Base-by-base conservation (phyloP, 768 basidiomycete species). In the Sporobolomyces pararoseus region DNA sequence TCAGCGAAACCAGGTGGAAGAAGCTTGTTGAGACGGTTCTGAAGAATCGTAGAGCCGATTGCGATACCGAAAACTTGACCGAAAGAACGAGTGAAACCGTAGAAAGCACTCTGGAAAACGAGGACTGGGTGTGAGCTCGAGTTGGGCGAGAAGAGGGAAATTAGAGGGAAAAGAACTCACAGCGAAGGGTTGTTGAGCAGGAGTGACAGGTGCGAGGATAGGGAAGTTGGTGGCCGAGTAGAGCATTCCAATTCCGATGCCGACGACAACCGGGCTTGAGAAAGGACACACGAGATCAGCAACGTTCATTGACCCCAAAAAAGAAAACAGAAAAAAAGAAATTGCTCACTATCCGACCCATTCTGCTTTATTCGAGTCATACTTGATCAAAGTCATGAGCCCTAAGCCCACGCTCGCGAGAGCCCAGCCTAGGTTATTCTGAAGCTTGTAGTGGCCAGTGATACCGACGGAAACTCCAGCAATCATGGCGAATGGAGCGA, bases 131-230 rank as follows among this genome's bases (percentile, higher is more conserved):
- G 29, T 39, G 21, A 63, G 29, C 52, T 16, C 27, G 10, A 51
- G 31, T 31, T 9, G 14, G 27, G n/a, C 9, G 83, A 80, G 7
- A 77, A 50, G 70, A 83, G 83, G 23, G 77, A 76, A 42, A 17
- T 9, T 21, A 49, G 55, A 82, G 52, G 70, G 83, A 83, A 19
- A 77, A 76, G 58, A 81, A 81, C 70, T 83, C 19, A 85, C 76
- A 0, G 84, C 84, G 9, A 79, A 76, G 7, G 83, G 84, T 55
- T 81, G 83, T 14, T 78, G 71, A 0, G 78, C 72, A 9, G 83
- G 75, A 0, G 80, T 77, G 2, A 85, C 75, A 2, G 85, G 83
- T 0, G 85, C 83, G 10, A 84, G 80, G 53, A 85, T 79, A 0
- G 85, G 81, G 73, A 84, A 85, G 57, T 79, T 74, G 7, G 79